Conservation (phyloP, 1,284 basidiomycete species). For the Abortiporus biennis region DNA sequence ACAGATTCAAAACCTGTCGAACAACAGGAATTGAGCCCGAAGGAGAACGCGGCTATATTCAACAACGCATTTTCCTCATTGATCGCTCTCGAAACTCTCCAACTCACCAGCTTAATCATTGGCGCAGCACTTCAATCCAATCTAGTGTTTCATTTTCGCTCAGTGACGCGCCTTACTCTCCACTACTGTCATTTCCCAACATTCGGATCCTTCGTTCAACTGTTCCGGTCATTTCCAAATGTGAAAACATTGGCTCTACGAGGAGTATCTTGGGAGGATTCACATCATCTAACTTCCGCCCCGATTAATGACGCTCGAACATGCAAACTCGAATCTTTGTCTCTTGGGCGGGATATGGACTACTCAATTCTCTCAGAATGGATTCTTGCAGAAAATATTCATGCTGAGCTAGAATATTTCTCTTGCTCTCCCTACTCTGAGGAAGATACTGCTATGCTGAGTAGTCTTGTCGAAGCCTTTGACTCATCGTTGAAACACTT, state of each 20-base stretch:
- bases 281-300: background rate
- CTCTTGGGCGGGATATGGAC: slow-evolving; percentile 19
- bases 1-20: background rate
- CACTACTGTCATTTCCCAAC: slow-evolving; percentile 23
- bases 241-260: slow-evolving; percentile 17
- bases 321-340: slow-evolving; percentile 8
- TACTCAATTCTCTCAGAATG: slow-evolving; percentile 17
- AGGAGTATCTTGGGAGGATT: slow-evolving; percentile 19
- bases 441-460: slow-evolving; percentile 18
- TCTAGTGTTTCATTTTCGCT: slow-evolving; percentile 9
- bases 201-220: slow-evolving; percentile 20
- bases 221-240: slow-evolving; percentile 20
- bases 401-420: slow-evolving; percentile 14
- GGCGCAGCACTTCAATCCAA: slow-evolving; percentile 9
- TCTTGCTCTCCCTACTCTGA: slow-evolving; percentile 17
- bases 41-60: background rate
- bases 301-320: background rate
- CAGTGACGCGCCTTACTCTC: slow-evolving; percentile 19
- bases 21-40: background rate
- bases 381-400: slow-evolving; percentile 16
- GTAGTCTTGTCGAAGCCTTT: slow-evolving; percentile 16
- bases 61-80: slow-evolving; percentile 11
- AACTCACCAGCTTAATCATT: slow-evolving; percentile 14
- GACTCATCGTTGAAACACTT: slow-evolving; percentile 17
- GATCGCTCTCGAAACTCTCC: slow-evolving; percentile 15